phyloP scores from a whole-genome alignment of 2,329 filamentous ascomycete species.

The Apiospora kogelbergensis region DNA sequence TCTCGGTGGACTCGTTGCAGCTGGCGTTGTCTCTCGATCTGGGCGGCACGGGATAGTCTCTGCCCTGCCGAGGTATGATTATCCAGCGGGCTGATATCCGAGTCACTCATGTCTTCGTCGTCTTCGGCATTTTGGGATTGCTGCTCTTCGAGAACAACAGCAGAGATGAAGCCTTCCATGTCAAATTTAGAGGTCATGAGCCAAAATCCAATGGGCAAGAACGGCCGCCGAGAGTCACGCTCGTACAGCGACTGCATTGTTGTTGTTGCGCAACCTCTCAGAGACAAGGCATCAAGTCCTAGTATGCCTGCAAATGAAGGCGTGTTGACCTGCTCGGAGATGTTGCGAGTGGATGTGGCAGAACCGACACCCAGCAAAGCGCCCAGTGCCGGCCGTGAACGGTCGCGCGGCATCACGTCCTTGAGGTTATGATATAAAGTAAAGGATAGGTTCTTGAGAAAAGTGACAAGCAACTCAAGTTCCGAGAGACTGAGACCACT shows the following conservation, averaged over 20 bases:
- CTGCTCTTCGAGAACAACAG: slow-evolving; percentile 82
- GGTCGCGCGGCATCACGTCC: slow-evolving; percentile 46
- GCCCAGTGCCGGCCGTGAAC: slow-evolving; percentile 23
- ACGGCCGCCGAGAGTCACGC: slow-evolving; percentile 83
- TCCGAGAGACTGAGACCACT: slow-evolving; percentile 72
- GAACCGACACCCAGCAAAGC: slow-evolving; percentile 21
- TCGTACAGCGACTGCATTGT: slow-evolving; percentile 89
- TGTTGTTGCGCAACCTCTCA: slow-evolving; percentile 77
- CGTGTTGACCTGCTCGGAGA: neutral
- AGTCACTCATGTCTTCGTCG: slow-evolving; percentile 55
- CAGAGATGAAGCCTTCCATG: slow-evolving; percentile 82
- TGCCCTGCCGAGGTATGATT: slow-evolving; percentile 50
- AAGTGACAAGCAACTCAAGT: slow-evolving; percentile 72
- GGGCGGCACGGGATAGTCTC: slow-evolving; percentile 60
- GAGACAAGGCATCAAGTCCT: slow-evolving; percentile 74
- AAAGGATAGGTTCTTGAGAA: slow-evolving; percentile 89
- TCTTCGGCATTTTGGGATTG: slow-evolving; percentile 67
- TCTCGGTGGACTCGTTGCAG: slow-evolving; percentile 68
- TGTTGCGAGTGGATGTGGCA: slow-evolving; percentile 12
- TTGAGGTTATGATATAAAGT: slow-evolving; percentile 81
- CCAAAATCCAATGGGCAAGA: slow-evolving; percentile 85
- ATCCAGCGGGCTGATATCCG: slow-evolving; percentile 25
- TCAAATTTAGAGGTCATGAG: slow-evolving; percentile 87
- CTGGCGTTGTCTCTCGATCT: slow-evolving; percentile 63
- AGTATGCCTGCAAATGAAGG: slow-evolving; percentile 47